Evolutionary conservation across 2,329 filamentous ascomycete genomes (phyloP).

Genomic region (Cladosporium oxysporum): DNA sequence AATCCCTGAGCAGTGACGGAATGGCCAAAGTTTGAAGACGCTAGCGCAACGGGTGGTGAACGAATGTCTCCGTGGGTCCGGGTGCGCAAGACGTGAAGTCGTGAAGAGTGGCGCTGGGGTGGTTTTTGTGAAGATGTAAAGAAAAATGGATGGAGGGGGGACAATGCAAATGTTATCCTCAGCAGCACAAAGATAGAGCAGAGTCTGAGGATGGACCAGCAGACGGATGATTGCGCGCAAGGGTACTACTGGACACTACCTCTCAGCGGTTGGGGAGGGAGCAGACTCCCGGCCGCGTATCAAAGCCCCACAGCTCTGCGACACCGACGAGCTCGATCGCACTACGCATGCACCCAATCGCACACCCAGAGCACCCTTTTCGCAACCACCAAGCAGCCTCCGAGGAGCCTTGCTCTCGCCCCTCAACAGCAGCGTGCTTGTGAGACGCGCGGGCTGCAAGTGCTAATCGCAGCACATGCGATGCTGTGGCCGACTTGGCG

Average conservation of each 20-base stretch:
- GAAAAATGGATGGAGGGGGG: background rate
- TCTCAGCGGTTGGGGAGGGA: constrained; percentile 3
- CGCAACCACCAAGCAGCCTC: background rate
- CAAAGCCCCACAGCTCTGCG: constrained; percentile 4
- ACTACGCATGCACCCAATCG: constrained; percentile 10
- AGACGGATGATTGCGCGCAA: background rate
- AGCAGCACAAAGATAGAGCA: background rate
- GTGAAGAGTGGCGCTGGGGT: background rate
- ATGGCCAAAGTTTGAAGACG: constrained; percentile 11
- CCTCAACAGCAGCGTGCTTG: background rate
- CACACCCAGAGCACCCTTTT: constrained; percentile 5
- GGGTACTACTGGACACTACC: constrained; percentile 1
- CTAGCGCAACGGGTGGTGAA: constrained; percentile 14
- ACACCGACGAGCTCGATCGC: constrained; percentile 6
- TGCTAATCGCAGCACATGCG: background rate
- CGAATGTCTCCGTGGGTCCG: constrained; percentile 2
- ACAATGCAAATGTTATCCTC: background rate
- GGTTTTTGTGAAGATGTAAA: background rate
- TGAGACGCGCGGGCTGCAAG: background rate
- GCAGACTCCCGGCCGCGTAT: constrained; percentile 1
- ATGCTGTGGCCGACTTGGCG: background rate
- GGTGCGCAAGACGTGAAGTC: background rate
- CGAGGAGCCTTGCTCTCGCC: background rate
- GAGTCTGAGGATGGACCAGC: background rate
- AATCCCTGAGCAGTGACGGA: constrained; percentile 13